Base-by-base conservation (phyloP, 805 yeast species). In the Cyberlindnera xishuangbannaensis region DNA sequence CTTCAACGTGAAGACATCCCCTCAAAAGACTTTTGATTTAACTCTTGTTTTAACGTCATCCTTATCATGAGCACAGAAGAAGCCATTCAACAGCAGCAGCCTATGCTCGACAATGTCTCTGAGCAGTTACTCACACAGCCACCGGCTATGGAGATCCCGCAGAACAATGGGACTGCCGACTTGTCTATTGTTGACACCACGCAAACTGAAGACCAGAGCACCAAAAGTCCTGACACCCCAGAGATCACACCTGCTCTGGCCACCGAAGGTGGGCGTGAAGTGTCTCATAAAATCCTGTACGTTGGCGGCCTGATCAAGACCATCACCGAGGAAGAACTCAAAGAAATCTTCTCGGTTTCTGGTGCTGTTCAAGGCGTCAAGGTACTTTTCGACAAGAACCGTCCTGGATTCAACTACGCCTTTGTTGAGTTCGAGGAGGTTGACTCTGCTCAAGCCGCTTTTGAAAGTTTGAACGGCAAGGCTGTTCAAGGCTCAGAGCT, bases 251-350 rank as follows among this genome's bases (percentile, higher is more conserved):
- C 81, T 7, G 88, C 88, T n/a, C 67, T 73, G 41, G 92, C 90
- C 12, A 57, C 71, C 15, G 76, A 77, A 35, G 95, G 95, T 33
- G 95, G 95, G 20, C 73, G 95, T 48, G 90, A 83, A 50, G 69
- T 81, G 7, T 78, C 87, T 22, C 71, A 74, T 37, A 78, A 73
- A 36, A 80, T 83, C 37, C 59, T 85, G 28, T 81, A 87, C 52
- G 90, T 86, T 27, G 90, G 94, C 28, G 78, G 80, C 10, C 60
- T 86, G 34, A 80, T 72, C 49, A 75, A 74, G 43, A 56, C 76
- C 1, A 76, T 83, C 26, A 62, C 76, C 15, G 95, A 83, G 44
- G 81, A 74, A 13, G 53, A 65, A 37, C 55, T 85, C 35, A 67
- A 65, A 42, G 84, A 76, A 20, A 61, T 80, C 31, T 81, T 86